phyloP scores from a whole-genome alignment of 768 basidiomycete genomes.

The Filobasidium floriforme region DNA sequence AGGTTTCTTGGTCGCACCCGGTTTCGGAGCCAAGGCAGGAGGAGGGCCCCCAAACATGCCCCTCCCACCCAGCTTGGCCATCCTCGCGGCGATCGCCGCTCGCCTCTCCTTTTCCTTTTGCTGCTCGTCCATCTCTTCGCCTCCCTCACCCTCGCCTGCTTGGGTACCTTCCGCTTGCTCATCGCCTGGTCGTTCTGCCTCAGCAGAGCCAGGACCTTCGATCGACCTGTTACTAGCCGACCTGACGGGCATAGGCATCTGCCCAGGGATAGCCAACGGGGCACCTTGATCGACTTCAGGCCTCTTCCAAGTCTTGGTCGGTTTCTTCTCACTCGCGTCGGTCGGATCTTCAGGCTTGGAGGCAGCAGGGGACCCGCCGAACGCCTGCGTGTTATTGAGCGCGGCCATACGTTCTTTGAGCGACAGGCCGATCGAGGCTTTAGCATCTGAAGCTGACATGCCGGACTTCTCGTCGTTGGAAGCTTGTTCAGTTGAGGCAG shows the following conservation, averaged over 20 bases:
- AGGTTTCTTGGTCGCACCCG: conserved; percentile 8
- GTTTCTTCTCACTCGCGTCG: conserved; percentile 49
- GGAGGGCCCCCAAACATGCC: conserved; percentile 41
- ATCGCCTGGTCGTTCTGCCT: conserved; percentile 52
- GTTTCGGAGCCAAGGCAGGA: conserved; percentile 10
- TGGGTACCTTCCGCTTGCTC: conserved; percentile 51
- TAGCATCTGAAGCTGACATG: conserved; percentile 67
- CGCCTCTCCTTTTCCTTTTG: conserved; percentile 48
- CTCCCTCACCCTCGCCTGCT: conserved; percentile 18
- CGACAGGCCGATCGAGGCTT: conserved; percentile 73
- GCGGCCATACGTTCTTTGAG: conserved; percentile 94
- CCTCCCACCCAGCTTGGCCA: conserved; percentile 80
- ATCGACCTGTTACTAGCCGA: background rate
- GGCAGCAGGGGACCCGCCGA: conserved; percentile 53
- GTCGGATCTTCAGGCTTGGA: conserved; percentile 35
- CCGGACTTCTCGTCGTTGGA: conserved; percentile 25
- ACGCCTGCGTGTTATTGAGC: conserved; percentile 71
- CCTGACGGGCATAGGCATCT: conserved; percentile 5
- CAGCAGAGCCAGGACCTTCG: conserved; percentile 44
- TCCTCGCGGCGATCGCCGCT: conserved; percentile 79
- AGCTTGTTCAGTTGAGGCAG: conserved; percentile 10
- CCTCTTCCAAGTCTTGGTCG: conserved; percentile 75
- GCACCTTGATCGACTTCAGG: conserved; percentile 46
- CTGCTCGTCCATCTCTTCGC: conserved; percentile 28
- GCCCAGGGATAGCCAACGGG: background rate